Base-by-base conservation (phyloP, 2,329 filamentous ascomycete genomes). In the Aciculosporium take region DNA sequence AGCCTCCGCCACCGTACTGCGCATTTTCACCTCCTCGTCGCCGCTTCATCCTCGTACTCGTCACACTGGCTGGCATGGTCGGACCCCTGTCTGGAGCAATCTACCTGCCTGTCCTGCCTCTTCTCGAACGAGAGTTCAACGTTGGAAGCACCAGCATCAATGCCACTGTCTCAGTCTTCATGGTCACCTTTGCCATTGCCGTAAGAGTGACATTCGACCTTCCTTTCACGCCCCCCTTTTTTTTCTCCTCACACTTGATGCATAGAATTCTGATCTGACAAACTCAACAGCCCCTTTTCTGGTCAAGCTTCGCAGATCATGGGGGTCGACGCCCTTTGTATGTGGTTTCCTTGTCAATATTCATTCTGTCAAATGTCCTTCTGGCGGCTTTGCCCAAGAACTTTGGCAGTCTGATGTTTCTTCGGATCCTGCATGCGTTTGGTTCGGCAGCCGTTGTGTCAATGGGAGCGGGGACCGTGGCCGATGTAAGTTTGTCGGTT, bases 161-260 rank as follows among this genome's bases (percentile, higher is more conserved):
- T 46, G 62, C 56, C 3, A 65, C 65, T 0, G 62, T 67, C n/a
- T 59, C 60, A 1, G 57, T 66, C 4, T 68, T 65, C 47, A 65
- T 64, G 61, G 53, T 59, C 8, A 56, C 64, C 1, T 67, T 67
- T 43, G 64, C 63, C 13, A 39, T 67, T 13, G 57, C 57, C 7
- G 55, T 58, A 40, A 45, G 55, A 23, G 35, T 8, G 13, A 21
- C 23, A 7, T 3, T n/a, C 8, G 8, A 25, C 10, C 5, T 7
- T 15, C 5, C 10, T 10, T 4, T 9, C 10, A 18, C 17, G 10
- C 29, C 29, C 18, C n/a, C 3, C 2, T 31, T 6, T 12, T 5
- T 24, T 7, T 23, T 34, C 9, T 2, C 6, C 20, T 10, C 7
- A 21, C n/a, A n/a, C n/a, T n/a, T n/a, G n/a, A 15, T 34, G 3